phyloP scores from a whole-genome alignment of 2,329 filamentous ascomycete species.

The Fusarium zealandicum region DNA sequence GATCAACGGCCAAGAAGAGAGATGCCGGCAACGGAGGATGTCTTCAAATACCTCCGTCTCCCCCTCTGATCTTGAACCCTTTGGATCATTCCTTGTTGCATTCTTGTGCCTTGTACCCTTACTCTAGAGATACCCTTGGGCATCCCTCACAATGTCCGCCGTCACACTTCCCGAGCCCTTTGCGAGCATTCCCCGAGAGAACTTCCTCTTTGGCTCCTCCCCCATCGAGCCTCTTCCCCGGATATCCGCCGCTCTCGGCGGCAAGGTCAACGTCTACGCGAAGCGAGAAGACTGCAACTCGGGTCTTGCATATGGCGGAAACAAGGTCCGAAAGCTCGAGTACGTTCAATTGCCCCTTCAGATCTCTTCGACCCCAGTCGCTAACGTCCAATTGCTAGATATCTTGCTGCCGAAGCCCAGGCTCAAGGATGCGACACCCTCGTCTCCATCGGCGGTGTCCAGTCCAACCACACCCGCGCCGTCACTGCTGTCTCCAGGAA shows the following conservation, averaged over 20 bases:
- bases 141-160: conserved; percentile 36
- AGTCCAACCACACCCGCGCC: conserved; percentile 74
- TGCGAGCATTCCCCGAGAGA: conserved; percentile 66
- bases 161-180: conserved; percentile 66
- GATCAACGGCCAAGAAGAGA: conserved; percentile 10
- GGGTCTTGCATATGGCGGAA: conserved; percentile 70
- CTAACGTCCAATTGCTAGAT: conserved; percentile 49
- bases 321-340: conserved; percentile 75
- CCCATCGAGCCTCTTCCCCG: conserved; percentile 72
- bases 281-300: conserved; percentile 78
- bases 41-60: conserved; percentile 1
- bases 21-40: conserved; percentile 23
- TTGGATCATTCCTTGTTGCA: background rate
- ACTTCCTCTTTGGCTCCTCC: conserved; percentile 71
- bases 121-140: conserved; percentile 4
- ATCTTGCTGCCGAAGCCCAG: conserved; percentile 69
- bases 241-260: conserved; percentile 67
- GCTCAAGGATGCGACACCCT: conserved; percentile 65
- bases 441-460: conserved; percentile 71
- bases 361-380: background rate
- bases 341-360: conserved; percentile 34
- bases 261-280: conserved; percentile 69
- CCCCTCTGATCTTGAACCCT: background rate
- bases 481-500: conserved; percentile 69
- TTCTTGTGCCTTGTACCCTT: background rate